phyloP scores from a whole-genome alignment of 495 filamentous ascomycete species.

The Daldinia vernicosa region DNA sequence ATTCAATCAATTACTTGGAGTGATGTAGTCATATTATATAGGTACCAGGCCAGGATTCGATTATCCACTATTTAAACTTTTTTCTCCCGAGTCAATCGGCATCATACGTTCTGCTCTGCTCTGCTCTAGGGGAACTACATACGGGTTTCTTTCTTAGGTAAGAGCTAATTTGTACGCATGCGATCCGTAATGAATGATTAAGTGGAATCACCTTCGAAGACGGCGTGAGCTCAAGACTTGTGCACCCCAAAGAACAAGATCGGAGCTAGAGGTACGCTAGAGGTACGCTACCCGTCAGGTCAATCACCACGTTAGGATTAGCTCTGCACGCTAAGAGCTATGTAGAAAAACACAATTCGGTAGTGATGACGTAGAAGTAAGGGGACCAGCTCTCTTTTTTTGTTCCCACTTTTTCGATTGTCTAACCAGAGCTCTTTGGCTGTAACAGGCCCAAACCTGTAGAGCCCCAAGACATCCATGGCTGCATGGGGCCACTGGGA shows the following conservation, averaged over 20 bases:
- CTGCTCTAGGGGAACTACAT: not conserved
- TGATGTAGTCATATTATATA: not conserved
- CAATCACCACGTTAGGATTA: constrained; percentile 22
- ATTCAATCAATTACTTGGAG: not conserved
- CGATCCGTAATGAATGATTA: constrained; percentile 15
- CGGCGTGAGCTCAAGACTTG: constrained; percentile 1
- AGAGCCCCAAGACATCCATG: constrained; percentile 5
- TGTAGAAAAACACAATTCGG: constrained; percentile 25
- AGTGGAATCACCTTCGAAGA: constrained; percentile 13
- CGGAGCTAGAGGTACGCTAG: constrained; percentile 22
- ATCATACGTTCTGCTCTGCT: not conserved
- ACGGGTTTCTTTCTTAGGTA: not conserved
- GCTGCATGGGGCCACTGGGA: not conserved
- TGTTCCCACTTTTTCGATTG: constrained; percentile 22
- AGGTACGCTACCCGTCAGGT: constrained; percentile 8
- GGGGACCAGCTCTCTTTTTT: constrained; percentile 29
- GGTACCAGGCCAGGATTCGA: not conserved
- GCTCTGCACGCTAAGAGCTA: constrained; percentile 3
- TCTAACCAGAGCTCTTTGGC: constrained; percentile 22
- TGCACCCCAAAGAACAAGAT: constrained; percentile 14
- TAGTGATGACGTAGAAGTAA: constrained; percentile 36
- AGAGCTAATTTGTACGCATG: constrained; percentile 24
- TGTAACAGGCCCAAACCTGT: constrained; percentile 4
- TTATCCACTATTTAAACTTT: constrained; percentile 7
- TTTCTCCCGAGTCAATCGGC: constrained; percentile 25